These are phyloP conservation scores for Diaporthe helianthi DNA, from an alignment of 2,329 filamentous ascomycete genomes.

Conservation along the genomic window DNA sequence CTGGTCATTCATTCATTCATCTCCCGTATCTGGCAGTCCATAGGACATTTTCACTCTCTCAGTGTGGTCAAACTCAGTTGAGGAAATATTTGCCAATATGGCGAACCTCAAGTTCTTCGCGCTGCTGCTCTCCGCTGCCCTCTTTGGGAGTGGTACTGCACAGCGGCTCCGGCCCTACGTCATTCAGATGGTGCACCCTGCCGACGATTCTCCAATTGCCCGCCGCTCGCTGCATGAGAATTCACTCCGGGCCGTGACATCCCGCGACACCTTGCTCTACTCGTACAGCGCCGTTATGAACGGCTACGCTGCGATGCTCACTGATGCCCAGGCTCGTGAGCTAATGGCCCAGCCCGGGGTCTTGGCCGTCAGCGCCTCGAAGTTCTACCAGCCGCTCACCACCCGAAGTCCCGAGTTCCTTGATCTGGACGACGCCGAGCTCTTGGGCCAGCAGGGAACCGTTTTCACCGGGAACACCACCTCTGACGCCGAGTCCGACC, in stretches of 20 bases:
- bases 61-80: background rate
- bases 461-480: background rate
- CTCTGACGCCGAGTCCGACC: constrained; percentile 11
- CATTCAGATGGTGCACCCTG: constrained; percentile 12
- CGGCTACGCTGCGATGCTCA: constrained; percentile 32
- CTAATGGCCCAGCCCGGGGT: constrained; percentile 29
- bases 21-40: background rate
- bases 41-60: background rate
- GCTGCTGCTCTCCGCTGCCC: background rate
- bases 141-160: background rate
- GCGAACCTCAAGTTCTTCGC: background rate
- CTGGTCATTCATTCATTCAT: background rate
- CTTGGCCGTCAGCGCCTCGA: constrained; percentile 23
- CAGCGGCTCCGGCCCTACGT: constrained; percentile 20
- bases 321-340: constrained; percentile 22
- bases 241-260: background rate
- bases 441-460: background rate
- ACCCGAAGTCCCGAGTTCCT: constrained; percentile 32
- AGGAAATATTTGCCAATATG: background rate
- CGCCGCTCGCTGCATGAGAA: background rate
- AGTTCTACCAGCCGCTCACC: constrained; percentile 26
- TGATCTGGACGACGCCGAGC: constrained; percentile 10
- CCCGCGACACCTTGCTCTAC: constrained; percentile 27
- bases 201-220: background rate
- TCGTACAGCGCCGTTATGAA: constrained; percentile 29